Percentiles rank a stretch among this genome's conserved stretches.
phyloP scores from a whole-genome alignment of 768 basidiomycete species.

The Tricholomella constricta region DNA sequence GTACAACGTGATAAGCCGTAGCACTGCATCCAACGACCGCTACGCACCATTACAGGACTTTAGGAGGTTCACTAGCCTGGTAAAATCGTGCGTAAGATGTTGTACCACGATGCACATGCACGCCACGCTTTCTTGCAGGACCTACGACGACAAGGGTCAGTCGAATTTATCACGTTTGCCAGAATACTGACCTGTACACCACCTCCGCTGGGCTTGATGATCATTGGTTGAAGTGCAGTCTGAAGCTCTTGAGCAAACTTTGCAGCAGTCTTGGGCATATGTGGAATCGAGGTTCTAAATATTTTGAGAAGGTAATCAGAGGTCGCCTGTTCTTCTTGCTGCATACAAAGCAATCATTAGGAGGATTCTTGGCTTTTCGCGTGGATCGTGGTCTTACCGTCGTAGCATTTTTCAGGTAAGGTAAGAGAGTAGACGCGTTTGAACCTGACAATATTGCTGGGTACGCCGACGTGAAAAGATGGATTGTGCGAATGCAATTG shows the following conservation, averaged over 20 bases:
- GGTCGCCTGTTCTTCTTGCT: constrained; percentile 83
- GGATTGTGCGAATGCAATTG: constrained; percentile 84
- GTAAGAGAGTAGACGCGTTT: constrained; percentile 83
- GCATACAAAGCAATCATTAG: constrained; percentile 1
- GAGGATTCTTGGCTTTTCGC: background rate
- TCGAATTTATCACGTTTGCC: constrained; percentile 3
- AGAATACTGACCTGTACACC: constrained; percentile 57
- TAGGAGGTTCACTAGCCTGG: constrained; percentile 72
- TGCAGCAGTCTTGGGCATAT: constrained; percentile 86
- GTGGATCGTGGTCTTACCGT: constrained; percentile 46
- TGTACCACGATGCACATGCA: constrained; percentile 89
- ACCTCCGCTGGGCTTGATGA: constrained; percentile 76
- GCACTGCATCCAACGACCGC: background rate
- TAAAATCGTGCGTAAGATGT: constrained; percentile 85
- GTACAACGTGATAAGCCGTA: constrained; percentile 7
- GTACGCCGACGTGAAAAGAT: constrained; percentile 80
- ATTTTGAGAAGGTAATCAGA: constrained; percentile 89
- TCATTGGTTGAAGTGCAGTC: constrained; percentile 82
- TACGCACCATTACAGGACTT: constrained; percentile 81
- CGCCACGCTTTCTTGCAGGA: constrained; percentile 88
- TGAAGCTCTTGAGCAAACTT: constrained; percentile 91
- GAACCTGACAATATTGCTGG: constrained; percentile 81
- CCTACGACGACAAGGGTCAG: constrained; percentile 40
- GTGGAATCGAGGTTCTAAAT: constrained; percentile 81
- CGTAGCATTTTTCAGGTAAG: constrained; percentile 84